Conservation (phyloP, 2,329 filamentous ascomycete genomes). For the Hypoxylon sp. region DNA sequence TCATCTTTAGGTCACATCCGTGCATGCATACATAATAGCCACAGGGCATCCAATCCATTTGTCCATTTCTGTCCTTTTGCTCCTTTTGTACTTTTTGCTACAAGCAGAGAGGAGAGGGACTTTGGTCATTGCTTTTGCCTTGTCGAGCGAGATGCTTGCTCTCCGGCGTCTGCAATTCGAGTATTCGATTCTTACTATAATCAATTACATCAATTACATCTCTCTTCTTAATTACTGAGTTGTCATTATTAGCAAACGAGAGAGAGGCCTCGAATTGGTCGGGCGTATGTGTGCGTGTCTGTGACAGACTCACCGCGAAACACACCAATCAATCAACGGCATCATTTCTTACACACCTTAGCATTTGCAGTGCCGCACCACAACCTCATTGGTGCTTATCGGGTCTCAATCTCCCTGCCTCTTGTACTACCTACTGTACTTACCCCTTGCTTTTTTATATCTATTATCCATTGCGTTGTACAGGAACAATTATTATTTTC, state of each 20-base stretch:
- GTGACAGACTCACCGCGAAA: constrained; percentile 38
- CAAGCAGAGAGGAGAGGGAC: constrained; percentile 34
- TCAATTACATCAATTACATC: background rate
- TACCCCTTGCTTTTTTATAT: constrained; percentile 43
- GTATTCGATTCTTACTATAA: constrained; percentile 21
- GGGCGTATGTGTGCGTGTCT: constrained; percentile 28
- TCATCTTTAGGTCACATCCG: constrained; percentile 37
- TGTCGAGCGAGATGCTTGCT: constrained; percentile 24
- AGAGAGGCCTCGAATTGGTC: constrained; percentile 24
- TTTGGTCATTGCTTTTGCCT: constrained; percentile 26
- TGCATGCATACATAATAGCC: constrained; percentile 40
- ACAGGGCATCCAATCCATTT: constrained; percentile 39
- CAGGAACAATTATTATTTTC: constrained; percentile 25
- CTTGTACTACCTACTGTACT: constrained; percentile 40
- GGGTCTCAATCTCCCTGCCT: constrained; percentile 37
- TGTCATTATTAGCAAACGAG: constrained; percentile 21
- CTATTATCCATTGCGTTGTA: constrained; percentile 29
- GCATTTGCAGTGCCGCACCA: constrained; percentile 36
- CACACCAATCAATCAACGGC: constrained; percentile 39
- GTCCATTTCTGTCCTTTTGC: constrained; percentile 25
- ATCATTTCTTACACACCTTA: constrained; percentile 41
- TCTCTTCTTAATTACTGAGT: constrained; percentile 12
- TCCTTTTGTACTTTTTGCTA: constrained; percentile 41
- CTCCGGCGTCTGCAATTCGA: constrained; percentile 10
- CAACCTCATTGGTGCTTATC: constrained; percentile 45